Base-by-base conservation (phyloP, 805 yeast species). In the Kurtzmaniella cleridarum region DNA sequence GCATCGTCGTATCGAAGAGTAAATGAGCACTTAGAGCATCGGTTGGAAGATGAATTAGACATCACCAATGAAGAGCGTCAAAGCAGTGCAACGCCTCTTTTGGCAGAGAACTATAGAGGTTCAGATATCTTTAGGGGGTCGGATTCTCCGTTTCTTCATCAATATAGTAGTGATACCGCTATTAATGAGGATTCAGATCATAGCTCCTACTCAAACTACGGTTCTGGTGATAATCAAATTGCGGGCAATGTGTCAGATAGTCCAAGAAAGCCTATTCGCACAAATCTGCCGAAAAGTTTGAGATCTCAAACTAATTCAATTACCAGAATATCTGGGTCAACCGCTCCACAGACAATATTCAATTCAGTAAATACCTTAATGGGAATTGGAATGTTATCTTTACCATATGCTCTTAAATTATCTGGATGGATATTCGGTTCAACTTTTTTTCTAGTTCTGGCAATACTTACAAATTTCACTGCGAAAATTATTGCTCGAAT, bases 311-410 rank as follows among this genome's bases (percentile, higher is more conserved):
- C 38, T 51, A 16, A 49, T 59, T 10, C 41, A 41, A 15, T 50
- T 45, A 23, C 48, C 51, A 45, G 48, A 28, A 47, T 61, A 7
- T 66, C 64, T 6, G 69, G 60, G 46, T 76, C 82, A 6, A 85
- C 93, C 0, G 79, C 78, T 0, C 78, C 83, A 1, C 87, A 81
- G 52, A 81, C 88, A 0, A 62, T 79, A 13, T 78, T 81, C 63
- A 81, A 81, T 53, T 73, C 83, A 11, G 74, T 84, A 35, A 85
- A 85, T 54, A 84, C 84, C 0, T 61, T 85, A 23, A 78, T 85
- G 46, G 95, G 95, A 0, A 75, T 85, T 29, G 93, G 91, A 1
- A 67, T 85, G 36, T 66, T 85, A 32, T 81, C 93, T 0, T 64
- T 85, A 35, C 90, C 95, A 0, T 64, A 79, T 44, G 95, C 84